These are phyloP conservation scores for Pinus taeda DNA, from an alignment of 75 land plant genomes.

Conservation along the genomic window DNA sequence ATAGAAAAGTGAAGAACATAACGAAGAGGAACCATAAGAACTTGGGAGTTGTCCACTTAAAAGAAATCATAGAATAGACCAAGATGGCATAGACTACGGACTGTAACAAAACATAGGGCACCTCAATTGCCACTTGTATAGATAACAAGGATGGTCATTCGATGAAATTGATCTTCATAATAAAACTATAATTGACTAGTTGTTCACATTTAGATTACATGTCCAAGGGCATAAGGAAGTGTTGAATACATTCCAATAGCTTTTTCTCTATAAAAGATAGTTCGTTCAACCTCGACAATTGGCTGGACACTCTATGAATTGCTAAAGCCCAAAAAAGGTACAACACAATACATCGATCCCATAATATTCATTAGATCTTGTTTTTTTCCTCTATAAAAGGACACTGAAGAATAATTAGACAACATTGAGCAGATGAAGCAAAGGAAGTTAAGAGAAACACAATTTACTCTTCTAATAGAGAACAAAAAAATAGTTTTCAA, in stretches of 20 bases:
- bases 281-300: constrained; percentile 69
- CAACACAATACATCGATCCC: constrained; percentile 81
- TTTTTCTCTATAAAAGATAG: constrained; percentile 81
- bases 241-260: constrained; percentile 90
- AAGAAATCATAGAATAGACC: constrained; percentile 59
- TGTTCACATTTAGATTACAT: constrained; percentile 31
- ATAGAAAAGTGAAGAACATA: constrained; percentile 70
- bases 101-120: constrained; percentile 32
- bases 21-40: constrained; percentile 80
- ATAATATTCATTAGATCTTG: constrained; percentile 63
- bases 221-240: constrained; percentile 80
- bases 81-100: constrained; percentile 16
- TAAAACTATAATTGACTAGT: neutral
- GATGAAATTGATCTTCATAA: neutral
- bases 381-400: constrained; percentile 62
- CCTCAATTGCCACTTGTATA: constrained; percentile 31
- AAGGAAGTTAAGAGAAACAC: neutral
- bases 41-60: constrained; percentile 79
- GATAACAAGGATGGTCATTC: neutral
- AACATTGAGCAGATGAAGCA: neutral
- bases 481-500: no score
- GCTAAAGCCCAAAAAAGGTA: constrained; percentile 66
- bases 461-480: neutral
- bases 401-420: constrained; percentile 12
- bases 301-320: constrained; percentile 71